These are phyloP conservation scores for Corynespora cassiicola DNA, from an alignment of 2,329 filamentous ascomycete genomes.

Conservation along the genomic window DNA sequence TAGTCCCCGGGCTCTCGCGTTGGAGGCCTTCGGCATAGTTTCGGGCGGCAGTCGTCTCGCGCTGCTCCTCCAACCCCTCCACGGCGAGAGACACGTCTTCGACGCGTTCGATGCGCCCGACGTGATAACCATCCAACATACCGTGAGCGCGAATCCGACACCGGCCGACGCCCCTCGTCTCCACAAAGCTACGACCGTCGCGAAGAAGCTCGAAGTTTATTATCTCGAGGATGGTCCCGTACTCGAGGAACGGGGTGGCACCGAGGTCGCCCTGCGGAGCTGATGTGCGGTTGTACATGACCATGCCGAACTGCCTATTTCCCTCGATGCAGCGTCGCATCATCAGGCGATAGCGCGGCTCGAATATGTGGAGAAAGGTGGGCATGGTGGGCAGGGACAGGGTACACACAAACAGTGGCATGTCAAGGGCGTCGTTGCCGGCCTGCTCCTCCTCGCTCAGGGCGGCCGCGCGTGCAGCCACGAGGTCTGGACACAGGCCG, in stretches of 20 bases:
- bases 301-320: slow-evolving; percentile 83
- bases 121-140: slow-evolving; percentile 75
- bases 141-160: slow-evolving; percentile 74
- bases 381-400: slow-evolving; percentile 81
- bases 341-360: slow-evolving; percentile 91
- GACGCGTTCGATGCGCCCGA: slow-evolving; percentile 77
- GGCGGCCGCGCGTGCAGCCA: slow-evolving; percentile 64
- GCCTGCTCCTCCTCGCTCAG: slow-evolving; percentile 65
- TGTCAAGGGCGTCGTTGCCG: slow-evolving; percentile 62
- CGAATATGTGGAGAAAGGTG: slow-evolving; percentile 89
- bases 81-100: slow-evolving; percentile 83
- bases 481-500: slow-evolving; percentile 70
- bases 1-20: slow-evolving; percentile 37
- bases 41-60: slow-evolving; percentile 62
- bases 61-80: slow-evolving; percentile 77
- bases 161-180: slow-evolving; percentile 76
- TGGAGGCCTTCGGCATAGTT: slow-evolving; percentile 42
- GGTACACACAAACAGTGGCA: slow-evolving; percentile 79
- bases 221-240: slow-evolving; percentile 81
- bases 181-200: slow-evolving; percentile 82
- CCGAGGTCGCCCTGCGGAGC: slow-evolving; percentile 61
- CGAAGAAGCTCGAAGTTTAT: slow-evolving; percentile 74
- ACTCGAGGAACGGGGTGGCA: slow-evolving; percentile 67
- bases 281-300: slow-evolving; percentile 69
- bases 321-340: slow-evolving; percentile 78